Evolutionary conservation across 2,329 filamentous ascomycete species (phyloP), one percentile per base, ranked within the genome.

Genomic region (Phaeosphaeria sp.): DNA sequence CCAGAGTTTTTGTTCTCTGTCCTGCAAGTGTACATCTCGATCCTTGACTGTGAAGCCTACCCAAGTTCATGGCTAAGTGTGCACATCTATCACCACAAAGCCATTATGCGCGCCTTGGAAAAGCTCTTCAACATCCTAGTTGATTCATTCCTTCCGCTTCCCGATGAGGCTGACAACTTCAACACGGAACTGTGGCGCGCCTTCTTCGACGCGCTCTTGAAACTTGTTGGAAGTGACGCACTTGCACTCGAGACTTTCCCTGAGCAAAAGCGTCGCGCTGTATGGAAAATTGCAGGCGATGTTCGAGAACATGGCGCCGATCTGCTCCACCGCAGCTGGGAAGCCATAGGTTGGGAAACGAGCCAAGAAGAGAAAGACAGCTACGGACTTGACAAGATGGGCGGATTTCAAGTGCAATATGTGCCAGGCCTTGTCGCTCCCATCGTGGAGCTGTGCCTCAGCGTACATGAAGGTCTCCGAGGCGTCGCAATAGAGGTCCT

Each of bases 281-380:
- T 98, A 1, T 99, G 96, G 95, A 99, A 98, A 80, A 97, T 99
- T 73, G 95, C 94, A 3, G 95, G 95, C 6, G 96, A 99, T 78
- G 92, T 99, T 50, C 87, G 95, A 55, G 93, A 98, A 75, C 86
- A 92, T 64, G 95, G 96, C 17, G 94, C 95, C 3, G 91, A 94
- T 50, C 82, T 99, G 9, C 81, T 99, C 33, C 87, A 90, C 59
- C 86, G 87, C 25, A 94, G 90, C 6, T 99, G 95, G 95, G 92
- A 97, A 72, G 91, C 93, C 18, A 96, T 99, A 60, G 95, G 96
- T 13, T 99, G 95, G 95, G 94, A 99, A 68, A 92, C 92, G 0
- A 91, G 85, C 30, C 77, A 83, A 1, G 94, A 98, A 58, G 93
- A 97, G 73, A 85, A 87, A 63, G 82, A 84, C 55, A 86, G 89